Percentiles rank a stretch among this genome's conserved stretches.
Conservation (phyloP, 352 stramenopile genomes). For the Salisapilia sapeloensis region DNA sequence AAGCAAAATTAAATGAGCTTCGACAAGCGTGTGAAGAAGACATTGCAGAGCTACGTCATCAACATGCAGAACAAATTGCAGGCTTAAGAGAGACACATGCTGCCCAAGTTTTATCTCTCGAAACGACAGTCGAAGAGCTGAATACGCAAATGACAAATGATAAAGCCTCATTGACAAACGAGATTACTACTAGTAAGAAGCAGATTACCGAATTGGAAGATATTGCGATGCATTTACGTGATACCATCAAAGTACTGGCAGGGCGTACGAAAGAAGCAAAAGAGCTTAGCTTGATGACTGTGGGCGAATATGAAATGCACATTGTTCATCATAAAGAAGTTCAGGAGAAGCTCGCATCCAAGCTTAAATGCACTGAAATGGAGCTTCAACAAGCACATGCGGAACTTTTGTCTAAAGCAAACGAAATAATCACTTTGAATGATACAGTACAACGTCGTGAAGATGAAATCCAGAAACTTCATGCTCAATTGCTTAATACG, state of each 20-base stretch:
- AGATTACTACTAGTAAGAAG: constrained; percentile 8
- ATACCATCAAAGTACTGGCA: neutral
- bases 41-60: constrained; percentile 9
- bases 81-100: constrained; percentile 15
- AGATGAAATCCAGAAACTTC: constrained; percentile 43
- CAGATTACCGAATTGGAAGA: constrained; percentile 10
- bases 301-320: no score
- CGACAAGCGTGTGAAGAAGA: constrained; percentile 5
- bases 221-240: no score
- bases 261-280: neutral
- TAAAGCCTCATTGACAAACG: constrained; percentile 3
- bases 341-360: no score
- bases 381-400: no score
- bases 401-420: no score
- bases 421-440: constrained; percentile 52
- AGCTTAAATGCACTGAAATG: no score
- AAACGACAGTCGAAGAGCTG: constrained; percentile 25
- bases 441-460: constrained; percentile 59
- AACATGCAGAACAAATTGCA: constrained; percentile 7
- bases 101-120: constrained; percentile 15
- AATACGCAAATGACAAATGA: constrained; percentile 10
- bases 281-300: no score
- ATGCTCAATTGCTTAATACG: constrained; percentile 23
- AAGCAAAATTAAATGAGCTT: constrained; percentile 4
- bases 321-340: no score